phyloP scores from a whole-genome alignment of 768 basidiomycete genomes.

The Fomitopsis pulvina region DNA sequence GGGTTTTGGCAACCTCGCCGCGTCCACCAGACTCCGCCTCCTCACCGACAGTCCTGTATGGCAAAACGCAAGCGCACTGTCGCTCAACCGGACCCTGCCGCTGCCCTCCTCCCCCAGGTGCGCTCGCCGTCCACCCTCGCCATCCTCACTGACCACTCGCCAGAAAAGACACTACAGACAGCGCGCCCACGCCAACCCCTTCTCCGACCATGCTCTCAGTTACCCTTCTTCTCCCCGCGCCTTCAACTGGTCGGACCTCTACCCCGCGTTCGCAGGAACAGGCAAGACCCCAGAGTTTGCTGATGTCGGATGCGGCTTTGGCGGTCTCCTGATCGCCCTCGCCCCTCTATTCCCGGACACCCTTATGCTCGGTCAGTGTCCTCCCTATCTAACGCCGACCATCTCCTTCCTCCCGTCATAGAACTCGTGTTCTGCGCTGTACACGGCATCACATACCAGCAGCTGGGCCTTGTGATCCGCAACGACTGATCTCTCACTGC shows the following conservation, averaged over 20 bases:
- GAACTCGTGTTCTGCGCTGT: no score
- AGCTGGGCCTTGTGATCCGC: no score
- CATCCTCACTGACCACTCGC: no score
- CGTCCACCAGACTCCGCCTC: no score
- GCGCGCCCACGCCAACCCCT: conserved; percentile 80
- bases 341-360: conserved; percentile 89
- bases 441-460: no score
- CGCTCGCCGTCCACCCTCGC: not conserved
- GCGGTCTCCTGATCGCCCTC: conserved; percentile 83
- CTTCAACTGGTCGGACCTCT: conserved; percentile 82
- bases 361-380: conserved; percentile 79
- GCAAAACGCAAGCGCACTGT: no score
- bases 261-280: conserved; percentile 56
- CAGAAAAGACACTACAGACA: conserved; percentile 84
- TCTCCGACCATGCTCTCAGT: conserved; percentile 81
- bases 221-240: conserved; percentile 73
- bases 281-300: conserved; percentile 84
- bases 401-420: no score
- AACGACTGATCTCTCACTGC: no score
- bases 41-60: no score
- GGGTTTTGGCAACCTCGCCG: no score
- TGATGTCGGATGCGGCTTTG: conserved; percentile 97
- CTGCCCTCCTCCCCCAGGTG: conserved; percentile 5
- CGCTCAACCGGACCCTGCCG: no score
- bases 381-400: not conserved